Evolutionary conservation across 202 grass and related monocot genomes (phyloP).

Genomic region (Dendrocalamus latiflorus): DNA sequence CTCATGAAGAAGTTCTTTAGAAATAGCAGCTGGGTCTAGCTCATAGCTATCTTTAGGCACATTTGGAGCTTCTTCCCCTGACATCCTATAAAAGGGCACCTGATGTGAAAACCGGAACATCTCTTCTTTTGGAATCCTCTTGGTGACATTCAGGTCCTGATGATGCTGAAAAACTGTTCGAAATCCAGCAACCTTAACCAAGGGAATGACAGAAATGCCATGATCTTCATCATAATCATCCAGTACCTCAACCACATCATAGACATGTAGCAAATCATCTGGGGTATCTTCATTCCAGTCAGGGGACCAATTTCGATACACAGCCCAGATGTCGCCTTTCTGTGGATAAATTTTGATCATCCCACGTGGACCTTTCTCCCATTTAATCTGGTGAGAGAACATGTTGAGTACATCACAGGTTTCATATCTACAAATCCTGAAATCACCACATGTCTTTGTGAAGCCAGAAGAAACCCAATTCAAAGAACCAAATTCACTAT

Average conservation of each 20-base stretch:
- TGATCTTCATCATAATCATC: conserved; percentile 55
- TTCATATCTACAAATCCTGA: conserved; percentile 58
- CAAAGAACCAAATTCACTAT: conserved; percentile 70
- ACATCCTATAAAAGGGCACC: conserved; percentile 64
- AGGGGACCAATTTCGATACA: conserved; percentile 70
- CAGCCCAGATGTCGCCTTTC: conserved; percentile 82
- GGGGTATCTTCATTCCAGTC: conserved; percentile 62
- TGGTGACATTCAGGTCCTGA: conserved; percentile 24
- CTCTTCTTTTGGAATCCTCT: conserved; percentile 62
- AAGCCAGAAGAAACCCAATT: conserved; percentile 77
- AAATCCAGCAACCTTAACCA: conserved; percentile 59
- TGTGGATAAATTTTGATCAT: conserved; percentile 64
- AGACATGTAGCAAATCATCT: conserved; percentile 58
- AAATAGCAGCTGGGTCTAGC: conserved; percentile 65
- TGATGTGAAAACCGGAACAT: conserved; percentile 87
- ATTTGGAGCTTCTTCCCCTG: conserved; percentile 59
- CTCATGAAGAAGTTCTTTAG: conserved; percentile 51
- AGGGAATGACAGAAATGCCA: conserved; percentile 51
- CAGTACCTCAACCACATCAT: conserved; percentile 66
- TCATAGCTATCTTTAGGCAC: conserved; percentile 68
- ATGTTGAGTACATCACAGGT: conserved; percentile 59
- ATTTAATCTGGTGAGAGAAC: conserved; percentile 83
- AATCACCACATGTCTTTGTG: conserved; percentile 79
- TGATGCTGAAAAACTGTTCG: conserved; percentile 52
- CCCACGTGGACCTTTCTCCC: conserved; percentile 65